These are phyloP conservation scores for Thelonectria olida DNA, from an alignment of 2,329 filamentous ascomycete species.

Conservation along the genomic window DNA sequence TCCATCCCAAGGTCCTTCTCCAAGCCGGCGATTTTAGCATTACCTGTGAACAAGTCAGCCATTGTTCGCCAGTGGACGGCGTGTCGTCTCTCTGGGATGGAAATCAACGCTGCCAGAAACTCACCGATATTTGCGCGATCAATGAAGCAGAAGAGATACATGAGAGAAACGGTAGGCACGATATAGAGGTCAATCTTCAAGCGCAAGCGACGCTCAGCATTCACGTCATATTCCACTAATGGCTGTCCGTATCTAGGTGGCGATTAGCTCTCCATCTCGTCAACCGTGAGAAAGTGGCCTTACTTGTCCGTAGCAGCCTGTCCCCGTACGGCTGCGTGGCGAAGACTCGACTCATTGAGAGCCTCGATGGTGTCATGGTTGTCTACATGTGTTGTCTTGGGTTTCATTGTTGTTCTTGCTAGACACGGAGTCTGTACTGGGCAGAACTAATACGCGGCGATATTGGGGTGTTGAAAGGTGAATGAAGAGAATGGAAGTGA, in stretches of 20 bases:
- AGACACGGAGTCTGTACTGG: neutral
- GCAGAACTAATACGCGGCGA: neutral
- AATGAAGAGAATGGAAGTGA: neutral
- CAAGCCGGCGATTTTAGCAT: constrained; percentile 66
- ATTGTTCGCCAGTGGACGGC: neutral
- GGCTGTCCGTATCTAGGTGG: constrained; percentile 4
- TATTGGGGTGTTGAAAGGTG: neutral
- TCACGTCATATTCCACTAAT: constrained; percentile 6
- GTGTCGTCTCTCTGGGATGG: no score
- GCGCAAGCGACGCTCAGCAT: constrained; percentile 62
- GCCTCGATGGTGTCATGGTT: constrained; percentile 16
- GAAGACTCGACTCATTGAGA: constrained; percentile 11
- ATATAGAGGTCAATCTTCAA: constrained; percentile 72
- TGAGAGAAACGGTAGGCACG: constrained; percentile 68
- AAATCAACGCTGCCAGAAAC: no score
- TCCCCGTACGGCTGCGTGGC: constrained; percentile 7
- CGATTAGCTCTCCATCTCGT: neutral
- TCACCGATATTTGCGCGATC: constrained; percentile 73
- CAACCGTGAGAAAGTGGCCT: neutral
- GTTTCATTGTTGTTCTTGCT: constrained; percentile 1
- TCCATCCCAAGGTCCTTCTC: constrained; percentile 59
- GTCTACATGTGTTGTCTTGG: neutral
- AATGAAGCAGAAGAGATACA: constrained; percentile 68
- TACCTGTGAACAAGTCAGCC: constrained; percentile 47
- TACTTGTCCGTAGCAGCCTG: constrained; percentile 14